Evolutionary conservation across 805 yeast genomes (phyloP).

Genomic region (Maudiozyma bulderi): DNA sequence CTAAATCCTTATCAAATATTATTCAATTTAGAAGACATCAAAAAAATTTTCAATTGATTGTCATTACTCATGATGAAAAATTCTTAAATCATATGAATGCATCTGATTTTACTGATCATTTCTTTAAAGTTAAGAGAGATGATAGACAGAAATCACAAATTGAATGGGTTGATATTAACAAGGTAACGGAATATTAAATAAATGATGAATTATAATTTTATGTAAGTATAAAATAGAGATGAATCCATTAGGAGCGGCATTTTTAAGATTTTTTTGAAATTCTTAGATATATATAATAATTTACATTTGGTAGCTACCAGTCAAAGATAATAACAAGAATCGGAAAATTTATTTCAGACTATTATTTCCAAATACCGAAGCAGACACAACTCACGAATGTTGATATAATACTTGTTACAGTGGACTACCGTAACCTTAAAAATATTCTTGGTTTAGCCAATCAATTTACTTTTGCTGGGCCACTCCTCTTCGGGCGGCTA

Average conservation of each 20-base stretch:
- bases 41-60: slow-evolving; percentile 84
- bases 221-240: background rate
- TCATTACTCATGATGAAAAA: slow-evolving; percentile 93
- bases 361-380: too few species aligned
- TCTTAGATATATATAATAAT: too few species aligned
- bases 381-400: too few species aligned
- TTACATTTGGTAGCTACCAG: too few species aligned
- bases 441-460: too few species aligned
- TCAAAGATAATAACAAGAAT: too few species aligned
- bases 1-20: slow-evolving; percentile 64
- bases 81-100: slow-evolving; percentile 83
- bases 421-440: too few species aligned
- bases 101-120: slow-evolving; percentile 74
- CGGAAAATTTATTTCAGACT: too few species aligned
- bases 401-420: too few species aligned
- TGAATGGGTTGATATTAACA: slow-evolving; percentile 41
- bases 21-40: slow-evolving; percentile 69
- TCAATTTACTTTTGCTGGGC: too few species aligned
- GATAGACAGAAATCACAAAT: slow-evolving; percentile 75
- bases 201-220: background rate
- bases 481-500: too few species aligned
- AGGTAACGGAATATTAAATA: slow-evolving; percentile 21
- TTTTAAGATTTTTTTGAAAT: too few species aligned
- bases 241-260: background rate
- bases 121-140: slow-evolving; percentile 72